Percentiles rank a stretch among this genome's conserved stretches.
Evolutionary conservation across 805 yeast genomes (phyloP).

Genomic region (Phaffomyces thermotolerans): DNA sequence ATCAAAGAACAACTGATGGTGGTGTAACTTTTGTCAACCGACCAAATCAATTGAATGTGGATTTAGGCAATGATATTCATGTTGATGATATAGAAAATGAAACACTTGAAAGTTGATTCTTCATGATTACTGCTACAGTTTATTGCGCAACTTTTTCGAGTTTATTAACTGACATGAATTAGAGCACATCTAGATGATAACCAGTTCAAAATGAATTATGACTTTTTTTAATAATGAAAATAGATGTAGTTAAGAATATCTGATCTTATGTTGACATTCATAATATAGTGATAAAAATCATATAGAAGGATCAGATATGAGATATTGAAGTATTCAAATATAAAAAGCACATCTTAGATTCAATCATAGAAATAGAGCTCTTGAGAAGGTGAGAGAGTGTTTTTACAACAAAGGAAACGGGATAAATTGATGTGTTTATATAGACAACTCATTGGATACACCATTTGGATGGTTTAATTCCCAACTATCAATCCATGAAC

Average conservation of each 20-base stretch:
- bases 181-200: no score
- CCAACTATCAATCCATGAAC: slow-evolving; percentile 76
- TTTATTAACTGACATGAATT: no score
- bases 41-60: neutral
- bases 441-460: slow-evolving; percentile 39
- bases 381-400: slow-evolving; percentile 60
- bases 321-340: no score
- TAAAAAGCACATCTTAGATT: no score
- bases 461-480: slow-evolving; percentile 54
- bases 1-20: no score
- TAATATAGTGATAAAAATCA: no score
- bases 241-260: no score
- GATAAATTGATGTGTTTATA: slow-evolving; percentile 1
- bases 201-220: no score
- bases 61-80: neutral
- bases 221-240: no score
- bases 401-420: slow-evolving; percentile 27
- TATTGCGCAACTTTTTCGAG: neutral
- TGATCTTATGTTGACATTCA: no score
- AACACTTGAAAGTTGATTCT: neutral
- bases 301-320: no score
- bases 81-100: neutral
- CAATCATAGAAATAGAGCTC: slow-evolving; percentile 74
- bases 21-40: neutral
- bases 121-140: no score